Evolutionary conservation across 768 basidiomycete species (phyloP).

Genomic region (Xerocomus brunneocitrinus): DNA sequence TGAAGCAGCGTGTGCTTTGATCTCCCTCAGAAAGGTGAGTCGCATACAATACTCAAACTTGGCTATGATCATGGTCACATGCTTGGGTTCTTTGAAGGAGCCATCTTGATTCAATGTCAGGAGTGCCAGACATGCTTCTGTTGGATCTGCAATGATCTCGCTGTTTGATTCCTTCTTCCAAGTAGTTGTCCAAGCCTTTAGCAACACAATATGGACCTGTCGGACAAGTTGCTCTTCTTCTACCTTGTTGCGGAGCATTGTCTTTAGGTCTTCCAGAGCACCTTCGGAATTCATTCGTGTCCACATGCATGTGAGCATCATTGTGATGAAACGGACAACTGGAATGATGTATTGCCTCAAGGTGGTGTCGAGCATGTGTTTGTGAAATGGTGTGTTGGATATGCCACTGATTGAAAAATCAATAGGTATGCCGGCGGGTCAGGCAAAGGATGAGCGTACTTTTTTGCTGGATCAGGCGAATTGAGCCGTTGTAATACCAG

Average conservation of each 20-base stretch:
- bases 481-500: slow-evolving; percentile 7
- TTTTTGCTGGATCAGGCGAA: slow-evolving; percentile 5
- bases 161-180: background rate
- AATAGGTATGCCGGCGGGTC: background rate
- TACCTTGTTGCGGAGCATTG: too few species aligned
- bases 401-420: slow-evolving; percentile 9
- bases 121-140: background rate
- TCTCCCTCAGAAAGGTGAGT: slow-evolving; percentile 3
- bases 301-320: background rate
- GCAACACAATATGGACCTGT: slow-evolving; percentile 6
- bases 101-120: background rate
- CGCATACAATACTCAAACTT: slow-evolving; percentile 10
- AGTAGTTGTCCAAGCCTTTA: slow-evolving; percentile 5
- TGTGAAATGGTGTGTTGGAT: slow-evolving; percentile 23
- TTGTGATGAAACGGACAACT: background rate
- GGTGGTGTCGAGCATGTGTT: slow-evolving; percentile 8
- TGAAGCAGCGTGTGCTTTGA: background rate
- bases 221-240: too few species aligned
- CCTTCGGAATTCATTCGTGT: too few species aligned
- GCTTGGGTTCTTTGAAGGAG: slow-evolving; percentile 14
- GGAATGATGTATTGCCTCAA: slow-evolving; percentile 13
- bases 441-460: slow-evolving; percentile 7
- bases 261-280: too few species aligned
- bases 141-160: background rate
- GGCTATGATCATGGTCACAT: slow-evolving; percentile 5